Evolutionary conservation across 306 rosid species (phyloP).

Genomic region (Pterocarpus macrocarpus): DNA sequence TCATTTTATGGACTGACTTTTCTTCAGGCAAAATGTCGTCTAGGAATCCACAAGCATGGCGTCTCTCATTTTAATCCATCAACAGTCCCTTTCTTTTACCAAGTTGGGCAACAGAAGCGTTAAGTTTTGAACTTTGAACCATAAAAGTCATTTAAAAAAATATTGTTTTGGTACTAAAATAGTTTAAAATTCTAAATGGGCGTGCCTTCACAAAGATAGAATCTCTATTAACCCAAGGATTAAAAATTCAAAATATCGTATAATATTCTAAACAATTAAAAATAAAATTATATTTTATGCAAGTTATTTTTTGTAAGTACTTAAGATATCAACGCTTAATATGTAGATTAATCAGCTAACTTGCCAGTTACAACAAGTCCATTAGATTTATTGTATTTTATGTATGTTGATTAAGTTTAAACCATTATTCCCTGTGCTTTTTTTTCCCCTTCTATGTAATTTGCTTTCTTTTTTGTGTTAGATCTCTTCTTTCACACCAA

Average conservation of each 20-base stretch:
- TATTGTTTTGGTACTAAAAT: neutral
- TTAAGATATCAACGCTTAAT: too few species aligned
- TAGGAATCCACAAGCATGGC: conserved; percentile 21
- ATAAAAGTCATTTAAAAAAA: neutral
- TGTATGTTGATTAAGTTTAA: too few species aligned
- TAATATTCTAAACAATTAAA: neutral
- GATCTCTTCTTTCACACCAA: too few species aligned
- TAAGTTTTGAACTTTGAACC: conserved; percentile 19
- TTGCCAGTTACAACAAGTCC: too few species aligned
- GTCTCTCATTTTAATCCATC: conserved; percentile 6
- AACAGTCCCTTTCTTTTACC: conserved; percentile 7
- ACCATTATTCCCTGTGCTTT: too few species aligned
- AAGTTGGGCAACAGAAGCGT: neutral
- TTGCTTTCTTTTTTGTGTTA: too few species aligned
- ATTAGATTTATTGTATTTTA: too few species aligned
- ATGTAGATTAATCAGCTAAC: too few species aligned
- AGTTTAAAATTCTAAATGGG: neutral
- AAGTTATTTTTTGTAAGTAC: neutral
- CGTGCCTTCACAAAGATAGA: conserved; percentile 1
- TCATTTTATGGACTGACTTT: neutral
- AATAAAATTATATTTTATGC: neutral
- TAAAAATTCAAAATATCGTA: neutral
- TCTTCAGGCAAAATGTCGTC: conserved; percentile 6
- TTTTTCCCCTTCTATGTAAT: too few species aligned
- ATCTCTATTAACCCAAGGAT: neutral